phyloP scores from a whole-genome alignment of 2,329 filamentous ascomycete species.

The Thielaviopsis euricoi region DNA sequence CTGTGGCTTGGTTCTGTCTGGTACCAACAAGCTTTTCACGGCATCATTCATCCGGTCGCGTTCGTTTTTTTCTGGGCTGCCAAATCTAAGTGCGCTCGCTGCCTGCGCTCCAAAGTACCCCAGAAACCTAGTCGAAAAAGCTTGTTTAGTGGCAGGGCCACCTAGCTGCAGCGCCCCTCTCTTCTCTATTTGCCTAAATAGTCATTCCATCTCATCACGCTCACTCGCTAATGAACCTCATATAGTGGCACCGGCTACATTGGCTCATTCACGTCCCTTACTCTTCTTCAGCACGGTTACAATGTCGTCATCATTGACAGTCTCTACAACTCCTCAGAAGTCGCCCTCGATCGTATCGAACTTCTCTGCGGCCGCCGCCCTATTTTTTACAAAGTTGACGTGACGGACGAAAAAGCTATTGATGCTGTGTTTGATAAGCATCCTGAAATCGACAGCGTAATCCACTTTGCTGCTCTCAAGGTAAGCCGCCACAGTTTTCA shows the following conservation, averaged over 20 bases:
- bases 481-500: constrained; percentile 24
- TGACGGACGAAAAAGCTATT: constrained; percentile 69
- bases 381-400: constrained; percentile 68
- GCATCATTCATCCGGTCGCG: not conserved
- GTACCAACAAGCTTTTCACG: not conserved
- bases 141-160: not conserved
- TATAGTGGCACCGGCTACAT: constrained; percentile 93
- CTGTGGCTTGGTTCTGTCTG: not conserved
- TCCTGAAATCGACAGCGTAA: constrained; percentile 91
- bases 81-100: not conserved
- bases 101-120: not conserved
- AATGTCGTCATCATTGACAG: constrained; percentile 93
- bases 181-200: constrained; percentile 13
- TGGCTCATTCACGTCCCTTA: constrained; percentile 87
- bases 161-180: constrained; percentile 13
- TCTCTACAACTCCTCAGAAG: constrained; percentile 89
- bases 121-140: not conserved
- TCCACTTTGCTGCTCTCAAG: constrained; percentile 97
- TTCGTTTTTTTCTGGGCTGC: not conserved
- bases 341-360: constrained; percentile 88
- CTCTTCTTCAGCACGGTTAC: constrained; percentile 85
- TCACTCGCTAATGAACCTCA: constrained; percentile 8
- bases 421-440: constrained; percentile 79
- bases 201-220: constrained; percentile 10
- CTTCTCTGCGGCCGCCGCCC: constrained; percentile 80